Percentiles rank a stretch among this genome's conserved stretches.
These are phyloP conservation scores for Arachis monticola DNA, from an alignment of 331 rosid species.

Conservation along the genomic window DNA sequence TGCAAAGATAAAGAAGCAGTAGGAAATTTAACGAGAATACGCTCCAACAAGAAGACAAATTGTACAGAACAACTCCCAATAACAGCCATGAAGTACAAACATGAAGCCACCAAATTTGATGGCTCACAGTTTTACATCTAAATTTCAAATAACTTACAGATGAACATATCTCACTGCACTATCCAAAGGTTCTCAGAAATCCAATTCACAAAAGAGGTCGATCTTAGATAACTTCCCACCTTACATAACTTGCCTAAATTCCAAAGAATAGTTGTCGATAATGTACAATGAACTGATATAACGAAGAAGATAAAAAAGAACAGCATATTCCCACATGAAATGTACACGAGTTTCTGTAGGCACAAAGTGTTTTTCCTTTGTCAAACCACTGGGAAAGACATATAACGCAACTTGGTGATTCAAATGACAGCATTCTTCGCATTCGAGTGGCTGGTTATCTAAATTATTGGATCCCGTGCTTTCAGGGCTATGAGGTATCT, in stretches of 20 bases:
- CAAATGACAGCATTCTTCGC: constrained; percentile 43
- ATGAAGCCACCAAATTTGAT: constrained; percentile 15
- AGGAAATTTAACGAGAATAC: background rate
- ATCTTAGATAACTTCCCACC: constrained; percentile 31
- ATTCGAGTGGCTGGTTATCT: constrained; percentile 55
- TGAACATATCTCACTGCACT: background rate
- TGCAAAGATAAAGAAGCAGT: too few species aligned
- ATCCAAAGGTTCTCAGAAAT: constrained; percentile 31
- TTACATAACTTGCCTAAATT: constrained; percentile 52
- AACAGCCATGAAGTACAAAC: constrained; percentile 2
- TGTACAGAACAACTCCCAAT: background rate
- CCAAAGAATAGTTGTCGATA: constrained; percentile 49
- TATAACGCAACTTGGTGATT: constrained; percentile 39
- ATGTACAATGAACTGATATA: constrained; percentile 54
- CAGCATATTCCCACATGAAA: constrained; percentile 44
- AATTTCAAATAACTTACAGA: constrained; percentile 27
- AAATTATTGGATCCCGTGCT: constrained; percentile 65
- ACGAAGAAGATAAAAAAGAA: constrained; percentile 43
- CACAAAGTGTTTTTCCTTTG: constrained; percentile 31
- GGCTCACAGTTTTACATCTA: constrained; percentile 6
- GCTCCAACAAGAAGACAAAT: background rate
- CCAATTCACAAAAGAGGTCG: constrained; percentile 21
- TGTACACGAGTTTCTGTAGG: constrained; percentile 43
- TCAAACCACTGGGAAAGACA: constrained; percentile 39
- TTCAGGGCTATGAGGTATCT: constrained; percentile 60